Evolutionary conservation across 2,329 filamentous ascomycete genomes (phyloP).

Genomic region (Zopfia rhizophila): DNA sequence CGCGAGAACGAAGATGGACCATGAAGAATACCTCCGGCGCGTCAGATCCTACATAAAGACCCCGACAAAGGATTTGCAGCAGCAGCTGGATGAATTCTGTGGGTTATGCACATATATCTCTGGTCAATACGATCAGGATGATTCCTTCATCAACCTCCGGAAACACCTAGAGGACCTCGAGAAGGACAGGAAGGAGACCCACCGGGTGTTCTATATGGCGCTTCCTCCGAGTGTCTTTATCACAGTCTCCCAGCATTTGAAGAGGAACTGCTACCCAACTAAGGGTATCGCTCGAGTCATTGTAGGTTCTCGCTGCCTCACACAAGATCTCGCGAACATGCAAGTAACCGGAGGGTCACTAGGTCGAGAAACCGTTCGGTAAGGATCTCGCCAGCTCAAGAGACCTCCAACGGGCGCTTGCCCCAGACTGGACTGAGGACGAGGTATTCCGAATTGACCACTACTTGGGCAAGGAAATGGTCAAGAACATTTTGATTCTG

Average conservation of each 20-base stretch:
- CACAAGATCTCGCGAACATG: slow-evolving; percentile 12
- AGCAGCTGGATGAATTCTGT: slow-evolving; percentile 92
- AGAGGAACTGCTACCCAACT: slow-evolving; percentile 94
- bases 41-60: slow-evolving; percentile 99
- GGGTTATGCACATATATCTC: slow-evolving; percentile 90
- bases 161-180: slow-evolving; percentile 88
- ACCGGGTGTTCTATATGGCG: slow-evolving; percentile 99
- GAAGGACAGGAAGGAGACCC: slow-evolving; percentile 80
- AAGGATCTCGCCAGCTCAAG: slow-evolving; percentile 96
- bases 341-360: slow-evolving; percentile 32
- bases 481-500: slow-evolving; percentile 98
- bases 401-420: slow-evolving; percentile 92
- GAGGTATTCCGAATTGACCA: slow-evolving; percentile 99
- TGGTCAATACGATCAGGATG: slow-evolving; percentile 98
- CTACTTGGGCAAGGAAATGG: slow-evolving; percentile 99
- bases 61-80: slow-evolving; percentile 95
- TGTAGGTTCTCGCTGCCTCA: slow-evolving; percentile 63
- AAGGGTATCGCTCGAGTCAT: slow-evolving; percentile 93
- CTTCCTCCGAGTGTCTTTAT: slow-evolving; percentile 98
- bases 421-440: slow-evolving; percentile 98
- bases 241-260: slow-evolving; percentile 95
- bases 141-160: slow-evolving; percentile 87
- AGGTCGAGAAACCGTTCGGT: slow-evolving; percentile 99
- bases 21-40: slow-evolving; percentile 90
- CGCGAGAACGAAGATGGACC: slow-evolving; percentile 99